These are phyloP conservation scores for Helianthus annuus DNA, from an alignment of 129 eudicot genomes.

Conservation along the genomic window HanXRQr2.0-SUNRISE NC_035447.2:5867801-5868300, in stretches of 20 bases:
- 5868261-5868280: background rate
- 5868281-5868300: background rate
- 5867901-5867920: background rate
- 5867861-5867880: constrained; percentile 34
- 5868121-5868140: background rate
- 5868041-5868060: background rate
- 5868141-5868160: background rate
- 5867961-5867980: constrained; percentile 67
- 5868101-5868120: background rate
- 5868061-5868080: background rate
- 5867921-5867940: background rate
- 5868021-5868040: constrained; percentile 56
- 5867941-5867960: constrained; percentile 5
- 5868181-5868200: background rate
- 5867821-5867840: constrained; percentile 67
- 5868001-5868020: constrained; percentile 64
- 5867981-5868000: constrained; percentile 59
- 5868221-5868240: background rate
- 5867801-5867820: constrained; percentile 50
- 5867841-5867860: constrained; percentile 78
- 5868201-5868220: background rate
- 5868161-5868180: background rate
- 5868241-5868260: background rate
- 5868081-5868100: background rate
- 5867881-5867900: constrained; percentile 8